These are phyloP conservation scores for Paraconiothyrium sp. DNA, from an alignment of 2,329 filamentous ascomycete genomes.

Conservation along the genomic window DNA sequence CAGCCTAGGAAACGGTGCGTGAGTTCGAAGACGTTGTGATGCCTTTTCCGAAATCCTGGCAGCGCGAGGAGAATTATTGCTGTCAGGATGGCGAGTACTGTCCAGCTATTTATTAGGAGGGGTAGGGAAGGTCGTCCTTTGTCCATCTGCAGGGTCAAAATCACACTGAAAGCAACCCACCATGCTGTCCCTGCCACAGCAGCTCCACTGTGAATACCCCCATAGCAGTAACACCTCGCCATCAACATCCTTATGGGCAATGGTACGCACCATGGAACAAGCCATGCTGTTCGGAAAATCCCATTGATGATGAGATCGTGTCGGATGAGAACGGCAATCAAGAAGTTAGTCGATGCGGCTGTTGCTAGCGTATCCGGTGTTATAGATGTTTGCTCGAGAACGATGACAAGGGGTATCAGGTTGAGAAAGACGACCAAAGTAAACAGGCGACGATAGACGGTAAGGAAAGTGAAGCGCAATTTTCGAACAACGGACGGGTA, in stretches of 20 bases:
- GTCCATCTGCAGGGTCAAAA: slow-evolving; percentile 40
- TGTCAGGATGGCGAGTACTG: slow-evolving; percentile 30
- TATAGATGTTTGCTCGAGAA: slow-evolving; percentile 20
- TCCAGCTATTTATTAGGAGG: slow-evolving; percentile 32
- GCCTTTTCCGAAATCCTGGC: slow-evolving; percentile 31
- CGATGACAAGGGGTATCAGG: slow-evolving; percentile 32
- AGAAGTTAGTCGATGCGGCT: slow-evolving; percentile 45
- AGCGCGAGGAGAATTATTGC: slow-evolving; percentile 38
- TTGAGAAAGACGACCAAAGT: slow-evolving; percentile 54
- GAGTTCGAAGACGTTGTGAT: slow-evolving; percentile 47
- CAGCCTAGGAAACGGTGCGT: slow-evolving; percentile 49
- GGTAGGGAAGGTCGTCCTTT: slow-evolving; percentile 19
- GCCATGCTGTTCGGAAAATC: slow-evolving; percentile 42
- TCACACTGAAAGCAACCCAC: slow-evolving; percentile 54
- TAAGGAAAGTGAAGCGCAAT: slow-evolving; percentile 31
- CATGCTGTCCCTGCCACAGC: slow-evolving; percentile 49
- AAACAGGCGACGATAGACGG: slow-evolving; percentile 55
- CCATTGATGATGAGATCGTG: slow-evolving; percentile 46
- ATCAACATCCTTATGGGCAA: slow-evolving; percentile 32
- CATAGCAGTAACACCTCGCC: slow-evolving; percentile 44
- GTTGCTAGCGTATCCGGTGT: slow-evolving; percentile 32
- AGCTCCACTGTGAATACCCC: slow-evolving; percentile 47
- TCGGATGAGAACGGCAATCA: slow-evolving; percentile 39
- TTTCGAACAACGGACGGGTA: slow-evolving; percentile 25
- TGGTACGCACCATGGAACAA: slow-evolving; percentile 38